These are phyloP conservation scores for Zostera marina DNA, from an alignment of 116 monocot species.

Conservation along the genomic window DNA sequence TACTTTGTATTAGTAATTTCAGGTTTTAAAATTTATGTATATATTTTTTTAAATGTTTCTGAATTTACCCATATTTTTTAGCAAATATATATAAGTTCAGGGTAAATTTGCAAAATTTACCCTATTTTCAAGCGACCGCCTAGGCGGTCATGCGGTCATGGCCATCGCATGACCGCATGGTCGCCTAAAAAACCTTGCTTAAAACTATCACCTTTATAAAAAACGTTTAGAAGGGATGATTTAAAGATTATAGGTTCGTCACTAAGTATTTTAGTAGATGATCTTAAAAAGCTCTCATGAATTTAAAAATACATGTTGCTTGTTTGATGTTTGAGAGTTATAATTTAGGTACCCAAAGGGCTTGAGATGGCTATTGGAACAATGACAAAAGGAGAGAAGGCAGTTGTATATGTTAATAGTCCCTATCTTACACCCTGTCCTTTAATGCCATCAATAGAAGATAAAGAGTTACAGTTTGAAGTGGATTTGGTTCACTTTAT, in stretches of 20 bases:
- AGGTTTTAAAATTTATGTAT: no score
- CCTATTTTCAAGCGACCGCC: no score
- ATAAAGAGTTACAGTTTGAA: constrained; percentile 73
- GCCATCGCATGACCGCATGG: no score
- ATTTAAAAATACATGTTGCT: constrained; percentile 5
- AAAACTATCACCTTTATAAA: neutral
- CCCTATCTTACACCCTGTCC: constrained; percentile 64
- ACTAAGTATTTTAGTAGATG: neutral
- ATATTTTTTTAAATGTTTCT: no score
- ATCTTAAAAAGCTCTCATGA: neutral
- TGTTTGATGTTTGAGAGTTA: neutral
- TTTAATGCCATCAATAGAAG: constrained; percentile 40
- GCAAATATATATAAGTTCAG: no score
- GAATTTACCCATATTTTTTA: no score
- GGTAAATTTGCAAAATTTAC: no score
- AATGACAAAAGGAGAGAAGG: constrained; percentile 77
- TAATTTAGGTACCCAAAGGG: constrained; percentile 78
- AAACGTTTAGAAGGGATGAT: neutral
- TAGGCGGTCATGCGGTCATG: no score
- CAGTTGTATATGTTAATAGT: constrained; percentile 47
- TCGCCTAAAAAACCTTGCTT: no score
- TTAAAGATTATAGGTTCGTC: neutral
- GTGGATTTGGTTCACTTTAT: constrained; percentile 71
- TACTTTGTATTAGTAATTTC: no score
- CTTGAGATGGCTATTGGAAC: constrained; percentile 97